Conservation (phyloP, 345 rosid species). For the Raphanus raphanistrum region DNA sequence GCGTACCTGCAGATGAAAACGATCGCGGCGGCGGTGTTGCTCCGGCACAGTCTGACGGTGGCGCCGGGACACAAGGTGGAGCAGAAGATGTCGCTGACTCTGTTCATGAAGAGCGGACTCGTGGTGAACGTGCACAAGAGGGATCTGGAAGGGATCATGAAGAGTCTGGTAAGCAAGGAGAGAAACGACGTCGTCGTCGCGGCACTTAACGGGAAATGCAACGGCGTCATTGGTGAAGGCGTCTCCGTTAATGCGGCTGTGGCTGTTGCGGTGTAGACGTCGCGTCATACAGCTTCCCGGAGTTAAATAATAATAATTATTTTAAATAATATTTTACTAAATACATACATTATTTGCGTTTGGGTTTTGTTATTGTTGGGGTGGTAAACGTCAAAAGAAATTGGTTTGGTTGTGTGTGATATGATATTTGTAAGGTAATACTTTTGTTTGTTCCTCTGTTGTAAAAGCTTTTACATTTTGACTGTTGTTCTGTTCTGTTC, state of each 20-base stretch:
- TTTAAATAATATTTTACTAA: not conserved
- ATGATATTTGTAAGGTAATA: conserved; percentile 10
- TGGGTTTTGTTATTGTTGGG: conserved; percentile 32
- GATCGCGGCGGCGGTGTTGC: conserved; percentile 71
- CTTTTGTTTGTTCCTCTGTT: not conserved
- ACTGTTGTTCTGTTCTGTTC: not conserved
- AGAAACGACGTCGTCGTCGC: conserved; percentile 23
- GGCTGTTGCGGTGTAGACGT: conserved; percentile 33
- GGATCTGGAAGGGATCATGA: conserved; percentile 48
- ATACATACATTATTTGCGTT: conserved; percentile 33
- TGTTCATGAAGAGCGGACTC: conserved; percentile 91
- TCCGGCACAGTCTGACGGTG: conserved; percentile 65
- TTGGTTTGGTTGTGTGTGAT: conserved; percentile 26
- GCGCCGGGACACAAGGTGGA: conserved; percentile 80
- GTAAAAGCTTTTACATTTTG: conserved; percentile 33
- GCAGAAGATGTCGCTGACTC: conserved; percentile 95
- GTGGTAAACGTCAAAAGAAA: conserved; percentile 5
- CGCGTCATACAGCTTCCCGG: not conserved
- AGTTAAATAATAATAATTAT: not conserved
- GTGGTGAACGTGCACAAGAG: conserved; percentile 61
- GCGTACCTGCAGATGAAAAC: conserved; percentile 95
- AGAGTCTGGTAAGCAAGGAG: conserved; percentile 27
- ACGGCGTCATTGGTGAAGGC: conserved; percentile 5
- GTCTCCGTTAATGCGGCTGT: conserved; percentile 29
- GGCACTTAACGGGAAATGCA: conserved; percentile 34